Evolutionary conservation across 495 filamentous ascomycete genomes (phyloP).

Genomic region (Trichoderma erinaceum): DNA sequence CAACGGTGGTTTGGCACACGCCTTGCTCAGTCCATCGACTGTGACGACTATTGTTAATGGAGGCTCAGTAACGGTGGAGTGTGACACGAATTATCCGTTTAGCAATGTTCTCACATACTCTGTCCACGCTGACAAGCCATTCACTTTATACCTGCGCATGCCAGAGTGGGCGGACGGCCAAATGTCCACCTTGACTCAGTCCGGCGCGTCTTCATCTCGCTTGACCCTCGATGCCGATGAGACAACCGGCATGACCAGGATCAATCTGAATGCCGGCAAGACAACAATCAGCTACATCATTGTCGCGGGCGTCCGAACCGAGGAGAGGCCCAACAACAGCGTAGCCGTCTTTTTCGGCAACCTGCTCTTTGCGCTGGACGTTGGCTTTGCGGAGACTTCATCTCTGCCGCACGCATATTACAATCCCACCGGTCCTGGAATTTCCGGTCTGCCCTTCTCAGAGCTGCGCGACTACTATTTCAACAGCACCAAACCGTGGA

Average conservation of each 20-base stretch:
- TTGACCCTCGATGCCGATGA: conserved; percentile 23
- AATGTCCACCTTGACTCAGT: conserved; percentile 16
- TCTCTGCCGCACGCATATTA: conserved; percentile 21
- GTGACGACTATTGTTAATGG: conserved; percentile 21
- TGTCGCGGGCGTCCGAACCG: conserved; percentile 24
- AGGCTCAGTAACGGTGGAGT: conserved; percentile 20
- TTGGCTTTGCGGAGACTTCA: conserved; percentile 25
- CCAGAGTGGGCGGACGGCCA: conserved; percentile 38
- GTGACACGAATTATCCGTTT: conserved; percentile 52
- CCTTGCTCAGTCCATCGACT: conserved; percentile 35
- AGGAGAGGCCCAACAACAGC: conserved; percentile 45
- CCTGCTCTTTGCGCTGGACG: conserved; percentile 49
- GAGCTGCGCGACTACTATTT: conserved; percentile 35
- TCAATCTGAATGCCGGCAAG: conserved; percentile 27
- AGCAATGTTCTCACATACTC: conserved; percentile 41
- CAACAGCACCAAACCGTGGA: conserved; percentile 38
- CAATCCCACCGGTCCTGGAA: conserved; percentile 12
- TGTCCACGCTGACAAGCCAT: conserved; percentile 32
- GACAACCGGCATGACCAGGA: conserved; percentile 28
- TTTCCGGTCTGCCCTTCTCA: conserved; percentile 21
- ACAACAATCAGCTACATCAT: conserved; percentile 27
- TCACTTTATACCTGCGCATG: conserved; percentile 46
- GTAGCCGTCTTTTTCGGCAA: conserved; percentile 49
- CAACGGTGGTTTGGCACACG: conserved; percentile 36
- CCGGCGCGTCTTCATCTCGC: conserved; percentile 27